Conservation (phyloP, 345 rosid genomes). For the Citrus sinensis region DNA sequence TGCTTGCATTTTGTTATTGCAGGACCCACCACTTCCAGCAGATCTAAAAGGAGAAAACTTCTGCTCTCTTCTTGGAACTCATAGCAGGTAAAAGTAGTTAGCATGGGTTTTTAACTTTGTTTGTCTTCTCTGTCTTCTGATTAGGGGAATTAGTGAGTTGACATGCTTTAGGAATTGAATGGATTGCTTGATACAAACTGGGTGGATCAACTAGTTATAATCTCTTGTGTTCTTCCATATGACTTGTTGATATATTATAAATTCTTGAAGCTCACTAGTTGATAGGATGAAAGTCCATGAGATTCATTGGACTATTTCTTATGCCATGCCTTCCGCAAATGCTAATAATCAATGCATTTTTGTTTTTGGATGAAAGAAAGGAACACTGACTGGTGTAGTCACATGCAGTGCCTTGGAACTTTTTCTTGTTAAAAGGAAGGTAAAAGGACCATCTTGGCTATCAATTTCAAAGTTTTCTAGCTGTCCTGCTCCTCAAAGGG, state of each 20-base stretch:
- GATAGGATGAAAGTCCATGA: background rate
- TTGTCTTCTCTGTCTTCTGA: background rate
- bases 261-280: background rate
- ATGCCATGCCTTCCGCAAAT: background rate
- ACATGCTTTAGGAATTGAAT: constrained; percentile 14
- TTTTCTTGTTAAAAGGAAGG: constrained; percentile 83
- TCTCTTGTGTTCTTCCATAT: background rate
- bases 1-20: constrained; percentile 10
- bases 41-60: constrained; percentile 83
- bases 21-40: constrained; percentile 91
- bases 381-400: constrained; percentile 3
- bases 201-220: background rate
- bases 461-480: constrained; percentile 69
- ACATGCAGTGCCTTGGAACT: constrained; percentile 92
- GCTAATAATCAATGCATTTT: background rate
- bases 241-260: background rate
- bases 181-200: background rate
- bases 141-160: background rate
- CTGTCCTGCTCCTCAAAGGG: constrained; percentile 71
- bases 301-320: background rate
- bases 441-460: constrained; percentile 94
- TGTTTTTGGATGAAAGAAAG: background rate
- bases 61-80: constrained; percentile 78
- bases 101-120: background rate
- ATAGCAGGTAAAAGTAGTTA: constrained; percentile 59